A percentile compares a stretch with the other conserved stretches of the same genome.
These are phyloP conservation scores for Arthonia radiata DNA, from an alignment of 495 filamentous ascomycete genomes.

Conservation along the genomic window DNA sequence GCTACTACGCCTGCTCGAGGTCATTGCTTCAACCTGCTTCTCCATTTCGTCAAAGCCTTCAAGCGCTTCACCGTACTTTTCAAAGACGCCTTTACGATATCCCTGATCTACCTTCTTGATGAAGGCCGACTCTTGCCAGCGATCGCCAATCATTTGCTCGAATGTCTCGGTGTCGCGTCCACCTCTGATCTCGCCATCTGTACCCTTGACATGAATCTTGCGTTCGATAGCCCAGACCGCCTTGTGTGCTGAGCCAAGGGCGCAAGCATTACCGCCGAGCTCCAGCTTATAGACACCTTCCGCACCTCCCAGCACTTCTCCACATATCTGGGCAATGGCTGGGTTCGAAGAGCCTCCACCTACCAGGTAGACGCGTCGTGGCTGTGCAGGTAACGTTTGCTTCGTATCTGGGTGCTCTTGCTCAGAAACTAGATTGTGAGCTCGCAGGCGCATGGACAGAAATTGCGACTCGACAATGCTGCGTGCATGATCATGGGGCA, in stretches of 20 bases:
- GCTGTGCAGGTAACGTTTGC: slow-evolving; percentile 45
- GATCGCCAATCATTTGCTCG: slow-evolving; percentile 54
- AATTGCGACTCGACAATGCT: slow-evolving; percentile 86
- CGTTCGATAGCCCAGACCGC: slow-evolving; percentile 78
- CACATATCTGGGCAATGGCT: slow-evolving; percentile 57
- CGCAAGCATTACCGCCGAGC: slow-evolving; percentile 89
- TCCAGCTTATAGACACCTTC: slow-evolving; percentile 85
- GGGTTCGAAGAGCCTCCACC: slow-evolving; percentile 74
- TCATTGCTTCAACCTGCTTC: slow-evolving; percentile 28
- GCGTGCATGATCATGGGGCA: slow-evolving; percentile 45
- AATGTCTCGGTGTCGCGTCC: slow-evolving; percentile 53
- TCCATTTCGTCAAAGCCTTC: slow-evolving; percentile 66
- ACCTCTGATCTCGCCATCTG: too few relatives aligned
- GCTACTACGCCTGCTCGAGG: too few relatives aligned
- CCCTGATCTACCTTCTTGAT: slow-evolving; percentile 62
- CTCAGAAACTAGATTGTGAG: slow-evolving; percentile 36
- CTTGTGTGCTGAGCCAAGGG: slow-evolving; percentile 87
- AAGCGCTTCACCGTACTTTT: slow-evolving; percentile 50
- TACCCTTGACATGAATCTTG: too few relatives aligned
- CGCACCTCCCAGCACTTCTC: slow-evolving; percentile 62
- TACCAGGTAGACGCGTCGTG: slow-evolving; percentile 74
- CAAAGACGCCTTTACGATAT: slow-evolving; percentile 47
- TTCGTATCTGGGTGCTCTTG: slow-evolving; percentile 18
- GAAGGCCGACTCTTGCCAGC: slow-evolving; percentile 70
- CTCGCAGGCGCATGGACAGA: slow-evolving; percentile 67